Base-by-base conservation (phyloP, 805 yeast species). In the Candida arabinofermentans region DNA sequence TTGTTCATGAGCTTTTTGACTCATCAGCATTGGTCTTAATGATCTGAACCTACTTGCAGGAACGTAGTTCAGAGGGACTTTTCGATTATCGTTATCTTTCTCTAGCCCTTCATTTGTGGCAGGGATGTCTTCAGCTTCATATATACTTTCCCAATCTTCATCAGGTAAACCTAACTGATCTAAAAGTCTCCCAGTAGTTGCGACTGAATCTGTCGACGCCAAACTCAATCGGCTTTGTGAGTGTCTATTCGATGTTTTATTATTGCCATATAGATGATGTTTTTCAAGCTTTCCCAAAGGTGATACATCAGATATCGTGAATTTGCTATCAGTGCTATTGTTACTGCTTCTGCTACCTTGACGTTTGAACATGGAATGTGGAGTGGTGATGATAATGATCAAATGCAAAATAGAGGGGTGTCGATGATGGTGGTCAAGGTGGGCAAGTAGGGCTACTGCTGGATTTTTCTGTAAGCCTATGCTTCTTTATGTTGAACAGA, bases 101-200 rank as follows among this genome's bases (percentile, higher is more conserved):
- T 24, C 31, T 16, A 22, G 18, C 19, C 5, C 8, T 29, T 14
- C 18, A n/a, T n/a, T n/a, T n/a, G 29, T 2, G n/a, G 13, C 35
- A 19, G 16, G 13, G 22, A 7, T 12, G 13, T 21, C 21, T 16
- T 41, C 32, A 14, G 17, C 36, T 22, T 42, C 47, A 17, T 34
- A 45, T 13, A 47, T 37, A 29, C 53, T 49, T 34, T 47, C 47
- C 55, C 54, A 51, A 14, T 61, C 66, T 9, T 54, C 61, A 19
- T 64, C 68, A 14, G 58, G 52, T 12, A 65, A 46, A 17, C 57
- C 58, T 14, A 65, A 37, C 36, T 55, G 61, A 32, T 62, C 68
- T 16, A 65, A 44, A 8, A 65, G 45, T 39, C 68, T 44, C 1
- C 63, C 66, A 3, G 62, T 58, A 2, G 65, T 58, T 2, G 57